Conservation (phyloP, 2,329 filamentous ascomycete species). For the Alternaria hordeiaustralica region DNA sequence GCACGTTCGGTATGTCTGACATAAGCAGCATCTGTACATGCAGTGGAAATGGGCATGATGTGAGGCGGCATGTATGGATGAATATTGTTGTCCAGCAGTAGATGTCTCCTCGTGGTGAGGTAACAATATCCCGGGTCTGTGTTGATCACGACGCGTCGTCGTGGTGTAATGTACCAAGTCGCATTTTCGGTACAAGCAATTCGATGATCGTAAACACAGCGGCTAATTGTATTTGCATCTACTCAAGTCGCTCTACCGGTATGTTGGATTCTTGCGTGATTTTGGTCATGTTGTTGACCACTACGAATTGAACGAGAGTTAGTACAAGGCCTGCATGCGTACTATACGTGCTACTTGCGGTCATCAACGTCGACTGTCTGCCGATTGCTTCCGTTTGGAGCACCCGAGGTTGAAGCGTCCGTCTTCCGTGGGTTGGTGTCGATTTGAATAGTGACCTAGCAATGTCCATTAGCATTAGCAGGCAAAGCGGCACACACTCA, state of each 20-base stretch:
- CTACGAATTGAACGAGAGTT: not conserved
- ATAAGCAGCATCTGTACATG: not conserved
- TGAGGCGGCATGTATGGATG: not conserved
- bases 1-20: not conserved
- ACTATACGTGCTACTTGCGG: constrained; percentile 6
- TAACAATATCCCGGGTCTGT: not conserved
- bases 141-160: not conserved
- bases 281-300: constrained; percentile 39
- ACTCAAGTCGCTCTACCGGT: constrained; percentile 44
- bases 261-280: constrained; percentile 44
- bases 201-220: not conserved
- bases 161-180: too few relatives aligned
- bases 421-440: constrained; percentile 55
- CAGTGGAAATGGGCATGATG: not conserved
- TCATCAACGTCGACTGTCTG: constrained; percentile 36
- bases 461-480: not conserved
- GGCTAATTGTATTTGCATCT: constrained; percentile 7
- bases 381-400: not conserved
- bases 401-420: constrained; percentile 32
- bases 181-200: not conserved
- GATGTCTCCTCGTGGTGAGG: not conserved
- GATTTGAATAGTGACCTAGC: constrained; percentile 58
- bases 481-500: not conserved
- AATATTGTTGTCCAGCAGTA: not conserved
- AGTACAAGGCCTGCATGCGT: not conserved